Percentiles rank a stretch among this genome's conserved stretches.
phyloP scores from a whole-genome alignment of 345 rosid genomes.

The Camelina neglecta region DNA sequence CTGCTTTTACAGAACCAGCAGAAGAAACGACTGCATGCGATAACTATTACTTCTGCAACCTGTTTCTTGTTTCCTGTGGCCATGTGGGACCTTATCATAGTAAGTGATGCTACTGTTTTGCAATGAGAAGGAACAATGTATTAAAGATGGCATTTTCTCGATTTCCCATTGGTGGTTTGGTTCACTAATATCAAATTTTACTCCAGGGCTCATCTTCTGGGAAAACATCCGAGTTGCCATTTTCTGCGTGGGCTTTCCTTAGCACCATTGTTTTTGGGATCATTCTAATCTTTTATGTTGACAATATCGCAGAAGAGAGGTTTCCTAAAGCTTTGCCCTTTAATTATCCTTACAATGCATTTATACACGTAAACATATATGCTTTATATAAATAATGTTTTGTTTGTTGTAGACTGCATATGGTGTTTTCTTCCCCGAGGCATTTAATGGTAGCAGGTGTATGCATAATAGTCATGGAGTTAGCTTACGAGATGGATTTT shows the following conservation, averaged over 20 bases:
- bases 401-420: conserved; percentile 69
- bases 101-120: conserved; percentile 51
- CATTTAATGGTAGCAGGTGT: conserved; percentile 89
- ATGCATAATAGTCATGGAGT: conserved; percentile 84
- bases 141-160: not conserved
- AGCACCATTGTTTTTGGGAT: conserved; percentile 82
- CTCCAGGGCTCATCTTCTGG: conserved; percentile 77
- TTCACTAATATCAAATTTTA: conserved; percentile 39
- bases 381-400: not conserved
- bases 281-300: conserved; percentile 84
- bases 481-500: conserved; percentile 81
- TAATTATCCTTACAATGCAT: not conserved
- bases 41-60: conserved; percentile 85
- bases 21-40: conserved; percentile 88
- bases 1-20: conserved; percentile 70
- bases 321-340: conserved; percentile 38
- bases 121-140: not conserved
- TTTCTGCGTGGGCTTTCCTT: conserved; percentile 88
- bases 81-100: conserved; percentile 94
- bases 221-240: conserved; percentile 59
- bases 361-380: not conserved
- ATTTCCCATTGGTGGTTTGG: not conserved
- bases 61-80: conserved; percentile 95
- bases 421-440: conserved; percentile 99
- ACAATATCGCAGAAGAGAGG: conserved; percentile 97